Conservation (phyloP, 2,329 filamentous ascomycete genomes). For the Cercospora beticola region DNA sequence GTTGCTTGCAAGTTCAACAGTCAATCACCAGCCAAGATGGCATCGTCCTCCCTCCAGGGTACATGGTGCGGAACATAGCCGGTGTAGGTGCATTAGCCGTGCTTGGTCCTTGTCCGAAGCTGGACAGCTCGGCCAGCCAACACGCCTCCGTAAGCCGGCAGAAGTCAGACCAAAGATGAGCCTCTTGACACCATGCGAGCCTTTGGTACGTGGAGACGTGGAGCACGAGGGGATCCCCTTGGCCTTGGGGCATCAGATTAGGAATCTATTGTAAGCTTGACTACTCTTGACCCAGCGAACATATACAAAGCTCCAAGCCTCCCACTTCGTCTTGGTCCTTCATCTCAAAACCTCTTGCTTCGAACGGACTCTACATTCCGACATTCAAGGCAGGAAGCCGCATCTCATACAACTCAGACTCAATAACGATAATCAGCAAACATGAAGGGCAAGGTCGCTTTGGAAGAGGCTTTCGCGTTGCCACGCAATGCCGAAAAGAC, state of each 20-base stretch:
- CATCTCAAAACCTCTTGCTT: not conserved
- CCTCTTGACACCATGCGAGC: not conserved
- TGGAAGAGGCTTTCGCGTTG: conserved; percentile 63
- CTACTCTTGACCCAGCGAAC: not conserved
- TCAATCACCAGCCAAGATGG: not conserved
- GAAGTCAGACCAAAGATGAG: not conserved
- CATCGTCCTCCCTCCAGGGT: not conserved
- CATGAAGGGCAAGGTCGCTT: conserved; percentile 55
- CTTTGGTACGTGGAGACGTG: not conserved
- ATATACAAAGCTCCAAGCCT: not conserved
- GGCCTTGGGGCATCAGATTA: not conserved
- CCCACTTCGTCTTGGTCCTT: not conserved
- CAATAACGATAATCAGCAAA: not conserved
- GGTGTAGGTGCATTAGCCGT: not conserved
- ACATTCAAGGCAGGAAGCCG: not conserved
- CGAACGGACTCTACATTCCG: not conserved
- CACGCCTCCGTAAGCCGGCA: not conserved
- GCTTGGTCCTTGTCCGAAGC: not conserved
- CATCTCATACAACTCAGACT: not conserved
- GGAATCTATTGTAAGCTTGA: not conserved
- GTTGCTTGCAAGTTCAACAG: not conserved
- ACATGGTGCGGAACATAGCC: not conserved
- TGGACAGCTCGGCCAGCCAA: not conserved
- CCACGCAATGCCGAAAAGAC: conserved; percentile 60
- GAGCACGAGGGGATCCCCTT: not conserved